Percentiles rank a stretch among this genome's conserved stretches.
Evolutionary conservation across 306 rosid species (phyloP).

Genomic region (Rosa multiflora): DNA sequence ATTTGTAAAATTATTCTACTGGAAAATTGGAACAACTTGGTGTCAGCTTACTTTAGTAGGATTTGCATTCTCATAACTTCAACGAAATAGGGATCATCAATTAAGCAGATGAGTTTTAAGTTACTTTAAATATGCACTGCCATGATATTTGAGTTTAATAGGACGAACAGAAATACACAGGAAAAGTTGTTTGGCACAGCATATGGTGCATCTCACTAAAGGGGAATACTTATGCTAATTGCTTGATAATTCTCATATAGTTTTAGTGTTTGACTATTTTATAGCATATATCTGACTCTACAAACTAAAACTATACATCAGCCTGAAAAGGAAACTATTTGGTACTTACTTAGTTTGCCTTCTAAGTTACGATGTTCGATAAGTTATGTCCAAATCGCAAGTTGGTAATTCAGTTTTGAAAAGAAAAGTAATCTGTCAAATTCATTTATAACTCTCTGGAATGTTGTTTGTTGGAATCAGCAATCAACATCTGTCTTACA

Average conservation of each 20-base stretch:
- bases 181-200: not conserved
- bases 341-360: not conserved
- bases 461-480: not conserved
- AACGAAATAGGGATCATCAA: not conserved
- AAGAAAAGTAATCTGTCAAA: not conserved
- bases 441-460: not conserved
- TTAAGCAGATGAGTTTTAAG: not conserved
- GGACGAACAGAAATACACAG: not conserved
- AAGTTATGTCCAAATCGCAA: not conserved
- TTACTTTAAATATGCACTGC: not conserved
- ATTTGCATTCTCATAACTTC: conserved; percentile 2
- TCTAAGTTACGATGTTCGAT: not conserved
- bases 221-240: not conserved
- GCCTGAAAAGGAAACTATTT: too few relatives aligned
- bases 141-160: not conserved
- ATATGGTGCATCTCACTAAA: not conserved
- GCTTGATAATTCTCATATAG: not conserved
- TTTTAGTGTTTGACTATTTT: not conserved
- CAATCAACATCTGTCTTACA: not conserved
- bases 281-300: not conserved
- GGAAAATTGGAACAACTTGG: not conserved
- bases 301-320: not conserved
- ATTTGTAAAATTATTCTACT: not conserved
- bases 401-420: not conserved
- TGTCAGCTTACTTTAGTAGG: not conserved